Percentiles rank a stretch among this genome's conserved stretches.
These are phyloP conservation scores for Tulasnella sp. DNA, from an alignment of 768 basidiomycete genomes.

Conservation along the genomic window DNA sequence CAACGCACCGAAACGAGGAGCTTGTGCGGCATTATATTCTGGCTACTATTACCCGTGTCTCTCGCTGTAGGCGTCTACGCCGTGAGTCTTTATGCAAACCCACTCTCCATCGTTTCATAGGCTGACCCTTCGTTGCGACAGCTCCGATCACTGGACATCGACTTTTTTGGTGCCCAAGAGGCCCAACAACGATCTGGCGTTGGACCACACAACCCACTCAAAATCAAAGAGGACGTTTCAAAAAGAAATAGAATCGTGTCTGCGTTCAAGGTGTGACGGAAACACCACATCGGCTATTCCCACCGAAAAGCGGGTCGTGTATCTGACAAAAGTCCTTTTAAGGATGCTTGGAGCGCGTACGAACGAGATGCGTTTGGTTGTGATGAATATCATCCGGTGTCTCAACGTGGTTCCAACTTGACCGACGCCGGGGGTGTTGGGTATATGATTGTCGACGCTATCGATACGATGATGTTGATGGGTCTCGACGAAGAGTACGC, in stretches of 20 bases:
- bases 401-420: slow-evolving; percentile 61
- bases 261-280: slow-evolving; percentile 6
- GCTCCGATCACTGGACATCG: too few relatives aligned
- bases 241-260: not conserved
- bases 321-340: not conserved
- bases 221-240: slow-evolving; percentile 17
- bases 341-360: slow-evolving; percentile 83
- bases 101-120: too few relatives aligned
- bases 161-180: too few relatives aligned
- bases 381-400: slow-evolving; percentile 86
- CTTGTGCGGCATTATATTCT: too few relatives aligned
- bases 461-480: slow-evolving; percentile 83
- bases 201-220: not conserved
- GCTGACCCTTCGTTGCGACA: too few relatives aligned
- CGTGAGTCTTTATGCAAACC: too few relatives aligned
- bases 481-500: slow-evolving; percentile 31
- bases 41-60: too few relatives aligned
- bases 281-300: not conserved
- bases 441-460: slow-evolving; percentile 76
- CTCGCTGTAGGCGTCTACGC: too few relatives aligned
- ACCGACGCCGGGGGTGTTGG: slow-evolving; percentile 70
- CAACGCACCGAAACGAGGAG: too few relatives aligned
- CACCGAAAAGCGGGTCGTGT: not conserved
- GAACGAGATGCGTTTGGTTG: slow-evolving; percentile 83
- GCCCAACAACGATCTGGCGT: too few relatives aligned